These are phyloP conservation scores for Apiospora marii DNA, from an alignment of 2,329 filamentous ascomycete species.

Conservation along the genomic window DNA sequence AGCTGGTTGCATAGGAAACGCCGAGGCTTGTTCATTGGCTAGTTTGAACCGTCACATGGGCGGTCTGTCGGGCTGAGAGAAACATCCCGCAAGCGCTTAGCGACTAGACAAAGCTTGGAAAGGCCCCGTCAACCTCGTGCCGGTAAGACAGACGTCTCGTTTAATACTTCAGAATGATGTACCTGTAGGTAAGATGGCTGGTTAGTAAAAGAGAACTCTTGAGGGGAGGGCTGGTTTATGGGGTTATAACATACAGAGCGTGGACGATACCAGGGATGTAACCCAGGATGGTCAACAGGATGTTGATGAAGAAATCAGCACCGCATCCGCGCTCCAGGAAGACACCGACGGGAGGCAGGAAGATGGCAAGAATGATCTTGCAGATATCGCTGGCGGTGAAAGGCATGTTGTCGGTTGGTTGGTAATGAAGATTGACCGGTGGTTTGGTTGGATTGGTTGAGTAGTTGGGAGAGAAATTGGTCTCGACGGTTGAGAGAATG, in stretches of 20 bases:
- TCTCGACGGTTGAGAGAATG: slow-evolving; percentile 3
- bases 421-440: slow-evolving; percentile 30
- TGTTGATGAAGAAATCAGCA: slow-evolving; percentile 81
- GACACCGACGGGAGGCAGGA: slow-evolving; percentile 81
- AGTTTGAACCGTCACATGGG: slow-evolving; percentile 3
- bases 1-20: not conserved
- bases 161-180: slow-evolving; percentile 82
- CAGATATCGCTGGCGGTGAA: slow-evolving; percentile 56
- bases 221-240: not conserved
- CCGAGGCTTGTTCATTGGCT: slow-evolving; percentile 7
- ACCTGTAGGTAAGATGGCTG: slow-evolving; percentile 49
- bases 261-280: slow-evolving; percentile 80
- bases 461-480: not conserved
- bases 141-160: slow-evolving; percentile 21
- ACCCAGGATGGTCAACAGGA: slow-evolving; percentile 75
- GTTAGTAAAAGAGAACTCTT: slow-evolving; percentile 6
- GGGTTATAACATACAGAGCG: slow-evolving; percentile 67
- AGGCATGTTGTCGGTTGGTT: slow-evolving; percentile 32
- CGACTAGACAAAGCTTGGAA: not conserved
- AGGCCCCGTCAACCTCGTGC: not conserved
- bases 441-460: not conserved
- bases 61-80: slow-evolving; percentile 1
- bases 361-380: slow-evolving; percentile 78
- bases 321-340: slow-evolving; percentile 84
- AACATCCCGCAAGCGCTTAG: not conserved